Conservation (phyloP, 768 basidiomycete species). For the Tylopilus rubrobrunneus region DNA sequence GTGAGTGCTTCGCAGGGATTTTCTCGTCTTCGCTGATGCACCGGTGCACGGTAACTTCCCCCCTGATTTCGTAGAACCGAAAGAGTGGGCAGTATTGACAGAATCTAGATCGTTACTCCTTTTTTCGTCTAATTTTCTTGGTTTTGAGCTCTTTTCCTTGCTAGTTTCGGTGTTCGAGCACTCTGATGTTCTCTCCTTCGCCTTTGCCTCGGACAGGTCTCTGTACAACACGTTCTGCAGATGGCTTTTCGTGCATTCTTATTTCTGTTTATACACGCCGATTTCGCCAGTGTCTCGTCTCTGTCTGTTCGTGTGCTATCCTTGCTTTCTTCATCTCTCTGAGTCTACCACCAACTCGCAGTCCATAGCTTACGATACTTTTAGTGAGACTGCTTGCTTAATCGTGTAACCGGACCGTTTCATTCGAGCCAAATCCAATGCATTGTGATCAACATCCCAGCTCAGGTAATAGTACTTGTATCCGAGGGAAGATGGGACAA, state of each 20-base stretch:
- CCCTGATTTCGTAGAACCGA: constrained; percentile 18
- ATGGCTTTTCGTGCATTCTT: constrained; percentile 19
- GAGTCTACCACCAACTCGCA: constrained; percentile 1
- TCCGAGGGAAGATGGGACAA: not conserved
- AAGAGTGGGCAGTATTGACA: constrained; percentile 23
- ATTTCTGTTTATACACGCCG: constrained; percentile 32
- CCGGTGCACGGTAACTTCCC: constrained; percentile 8
- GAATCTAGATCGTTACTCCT: not conserved
- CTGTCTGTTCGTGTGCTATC: constrained; percentile 10
- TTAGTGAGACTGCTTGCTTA: constrained; percentile 14
- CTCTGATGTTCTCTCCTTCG: not conserved
- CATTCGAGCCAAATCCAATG: not conserved
- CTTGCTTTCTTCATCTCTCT: constrained; percentile 2
- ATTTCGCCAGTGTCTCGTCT: not conserved
- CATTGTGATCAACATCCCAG: no score
- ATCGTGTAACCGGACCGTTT: constrained; percentile 9
- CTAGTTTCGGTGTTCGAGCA: constrained; percentile 1
- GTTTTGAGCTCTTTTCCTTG: constrained; percentile 1
- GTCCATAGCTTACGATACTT: constrained; percentile 16
- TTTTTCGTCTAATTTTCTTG: not conserved
- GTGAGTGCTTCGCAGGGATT: constrained; percentile 35
- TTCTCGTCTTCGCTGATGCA: constrained; percentile 31
- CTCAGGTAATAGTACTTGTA: not conserved
- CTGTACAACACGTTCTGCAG: constrained; percentile 21
- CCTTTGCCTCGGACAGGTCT: constrained; percentile 13